Percentiles rank a stretch among this genome's conserved stretches.
Conservation (phyloP, 306 rosid genomes). For the Quercus ilex region DNA sequence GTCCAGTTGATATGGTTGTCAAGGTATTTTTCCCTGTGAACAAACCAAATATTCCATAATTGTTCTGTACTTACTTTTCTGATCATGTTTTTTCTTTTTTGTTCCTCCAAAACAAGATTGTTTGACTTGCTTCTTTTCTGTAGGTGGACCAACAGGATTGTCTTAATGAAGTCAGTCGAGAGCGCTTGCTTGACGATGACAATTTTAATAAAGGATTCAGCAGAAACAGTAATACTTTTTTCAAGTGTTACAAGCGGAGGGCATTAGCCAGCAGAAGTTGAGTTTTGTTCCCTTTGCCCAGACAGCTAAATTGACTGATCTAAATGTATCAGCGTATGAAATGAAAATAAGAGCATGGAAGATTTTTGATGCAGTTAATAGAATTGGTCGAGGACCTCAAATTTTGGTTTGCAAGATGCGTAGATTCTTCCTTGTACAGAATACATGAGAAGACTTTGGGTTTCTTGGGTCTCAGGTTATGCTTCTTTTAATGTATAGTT, state of each 20-base stretch:
- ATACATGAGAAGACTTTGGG: background rate
- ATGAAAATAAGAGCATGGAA: background rate
- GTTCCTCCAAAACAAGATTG: background rate
- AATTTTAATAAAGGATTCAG: background rate
- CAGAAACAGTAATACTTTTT: background rate
- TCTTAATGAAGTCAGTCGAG: conserved; percentile 20
- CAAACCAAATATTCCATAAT: background rate
- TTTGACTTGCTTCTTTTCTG: background rate
- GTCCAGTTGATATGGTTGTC: background rate
- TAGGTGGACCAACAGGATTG: conserved; percentile 28
- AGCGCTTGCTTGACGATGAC: conserved; percentile 13
- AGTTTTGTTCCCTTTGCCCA: background rate
- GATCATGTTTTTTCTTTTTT: background rate
- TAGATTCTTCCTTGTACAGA: background rate
- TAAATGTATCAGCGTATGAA: background rate
- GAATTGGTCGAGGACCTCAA: background rate
- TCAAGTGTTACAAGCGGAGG: conserved; percentile 42
- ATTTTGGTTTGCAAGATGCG: background rate
- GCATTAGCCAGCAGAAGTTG: background rate
- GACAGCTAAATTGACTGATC: background rate
- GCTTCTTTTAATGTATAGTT: background rate
- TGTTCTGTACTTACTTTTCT: background rate
- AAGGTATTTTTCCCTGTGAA: conserved; percentile 30
- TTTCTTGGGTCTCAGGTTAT: background rate
- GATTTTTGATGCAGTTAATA: background rate